Conservation (phyloP, 2,329 filamentous ascomycete species). For the Diaporthe destruens region DNA sequence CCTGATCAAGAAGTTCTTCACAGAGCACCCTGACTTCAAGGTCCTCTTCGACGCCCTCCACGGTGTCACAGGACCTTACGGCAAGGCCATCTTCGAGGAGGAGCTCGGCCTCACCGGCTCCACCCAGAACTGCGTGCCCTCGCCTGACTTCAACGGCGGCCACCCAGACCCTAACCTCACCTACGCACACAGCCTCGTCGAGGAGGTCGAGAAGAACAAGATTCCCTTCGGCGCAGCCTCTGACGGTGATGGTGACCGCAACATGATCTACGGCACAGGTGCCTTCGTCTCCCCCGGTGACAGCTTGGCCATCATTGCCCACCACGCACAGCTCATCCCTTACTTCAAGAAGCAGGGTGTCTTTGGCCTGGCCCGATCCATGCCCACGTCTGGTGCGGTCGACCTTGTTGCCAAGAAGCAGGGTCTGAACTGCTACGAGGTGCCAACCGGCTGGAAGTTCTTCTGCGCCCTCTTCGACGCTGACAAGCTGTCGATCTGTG, state of each 20-base stretch:
- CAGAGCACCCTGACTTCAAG: constrained; percentile 90
- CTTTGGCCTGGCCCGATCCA: constrained; percentile 93
- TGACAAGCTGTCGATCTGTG: constrained; percentile 97
- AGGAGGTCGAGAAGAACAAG: constrained; percentile 88
- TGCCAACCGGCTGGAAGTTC: constrained; percentile 99
- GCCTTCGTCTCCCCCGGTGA: constrained; percentile 97
- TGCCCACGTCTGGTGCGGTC: constrained; percentile 96
- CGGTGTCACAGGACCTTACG: constrained; percentile 96
- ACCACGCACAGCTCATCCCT: constrained; percentile 95
- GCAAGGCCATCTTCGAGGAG: constrained; percentile 92
- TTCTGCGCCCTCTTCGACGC: constrained; percentile 97
- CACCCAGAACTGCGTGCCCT: constrained; percentile 92
- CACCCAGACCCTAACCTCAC: constrained; percentile 98
- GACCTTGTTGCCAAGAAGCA: constrained; percentile 97
- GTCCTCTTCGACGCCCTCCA: constrained; percentile 94
- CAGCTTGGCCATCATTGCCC: constrained; percentile 96
- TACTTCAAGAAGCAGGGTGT: constrained; percentile 99
- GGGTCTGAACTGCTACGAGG: constrained; percentile 91
- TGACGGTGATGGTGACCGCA: constrained; percentile 97
- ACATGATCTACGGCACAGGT: constrained; percentile 99
- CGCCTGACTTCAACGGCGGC: constrained; percentile 95
- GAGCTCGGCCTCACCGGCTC: constrained; percentile 83
- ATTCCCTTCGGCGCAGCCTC: constrained; percentile 97
- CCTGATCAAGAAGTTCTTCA: constrained; percentile 94
- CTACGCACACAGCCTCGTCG: constrained; percentile 94